A percentile compares a stretch with the other conserved stretches of the same genome.
Evolutionary conservation across 164 flowering plant genomes (phyloP).

Genomic region (Tetracentron sinense): DNA sequence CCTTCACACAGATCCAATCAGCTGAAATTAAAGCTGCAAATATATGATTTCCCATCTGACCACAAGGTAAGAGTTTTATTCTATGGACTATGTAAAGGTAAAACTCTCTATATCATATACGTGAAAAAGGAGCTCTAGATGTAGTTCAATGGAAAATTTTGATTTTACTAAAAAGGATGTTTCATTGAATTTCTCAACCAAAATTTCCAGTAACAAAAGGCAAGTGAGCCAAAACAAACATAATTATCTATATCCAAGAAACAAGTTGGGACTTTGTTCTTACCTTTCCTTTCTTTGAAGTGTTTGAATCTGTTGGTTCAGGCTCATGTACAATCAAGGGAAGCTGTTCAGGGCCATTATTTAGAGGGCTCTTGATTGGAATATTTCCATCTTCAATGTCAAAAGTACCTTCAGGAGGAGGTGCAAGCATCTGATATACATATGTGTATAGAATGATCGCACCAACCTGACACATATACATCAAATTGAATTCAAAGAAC

Average conservation of each 20-base stretch:
- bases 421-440: constrained; percentile 89
- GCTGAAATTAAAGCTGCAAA: too few relatives aligned
- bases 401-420: constrained; percentile 86
- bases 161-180: too few relatives aligned
- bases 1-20: too few relatives aligned
- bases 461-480: constrained; percentile 64
- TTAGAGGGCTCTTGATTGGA: constrained; percentile 44
- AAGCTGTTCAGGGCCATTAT: constrained; percentile 53
- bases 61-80: too few relatives aligned
- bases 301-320: constrained; percentile 22
- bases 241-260: not conserved
- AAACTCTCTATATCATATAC: too few relatives aligned
- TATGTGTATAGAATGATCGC: constrained; percentile 90
- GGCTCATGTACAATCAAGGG: constrained; percentile 55
- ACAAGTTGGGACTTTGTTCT: constrained; percentile 22
- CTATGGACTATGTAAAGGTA: too few relatives aligned
- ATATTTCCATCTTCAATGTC: constrained; percentile 51
- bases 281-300: constrained; percentile 47
- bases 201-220: too few relatives aligned
- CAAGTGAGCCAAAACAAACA: not conserved
- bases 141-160: too few relatives aligned
- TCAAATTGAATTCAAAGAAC: not conserved
- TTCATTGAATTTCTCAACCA: too few relatives aligned
- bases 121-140: too few relatives aligned
- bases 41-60: too few relatives aligned